Percentiles rank a stretch among this genome's conserved stretches.
phyloP scores from a whole-genome alignment of 1,284 basidiomycete genomes.

The Fomitiporia mediterranea region DNA sequence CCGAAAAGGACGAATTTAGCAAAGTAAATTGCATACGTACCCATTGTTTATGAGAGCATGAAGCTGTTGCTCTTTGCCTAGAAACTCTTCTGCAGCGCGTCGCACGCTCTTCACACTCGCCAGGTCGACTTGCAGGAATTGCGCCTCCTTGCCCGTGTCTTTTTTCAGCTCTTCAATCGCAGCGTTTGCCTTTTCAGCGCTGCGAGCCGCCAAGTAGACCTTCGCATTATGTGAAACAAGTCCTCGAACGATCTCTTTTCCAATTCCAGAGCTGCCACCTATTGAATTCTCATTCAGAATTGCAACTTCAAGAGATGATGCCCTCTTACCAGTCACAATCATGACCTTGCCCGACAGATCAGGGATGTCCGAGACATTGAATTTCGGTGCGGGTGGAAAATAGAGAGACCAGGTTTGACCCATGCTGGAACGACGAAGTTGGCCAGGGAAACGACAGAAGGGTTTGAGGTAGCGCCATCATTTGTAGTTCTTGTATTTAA shows the following conservation, averaged over 20 bases:
- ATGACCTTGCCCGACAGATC: no score
- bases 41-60: conserved; percentile 30
- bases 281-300: no score
- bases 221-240: conserved; percentile 16
- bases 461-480: no score
- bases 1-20: no score
- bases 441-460: no score
- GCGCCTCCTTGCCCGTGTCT: conserved; percentile 33
- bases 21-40: conserved; percentile 28
- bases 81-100: conserved; percentile 35
- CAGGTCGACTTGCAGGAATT: conserved; percentile 48
- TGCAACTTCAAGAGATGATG: no score
- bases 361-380: no score
- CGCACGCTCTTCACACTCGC: conserved; percentile 40
- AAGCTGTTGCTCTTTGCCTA: conserved; percentile 16
- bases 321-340: no score
- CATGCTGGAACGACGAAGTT: no score
- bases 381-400: no score
- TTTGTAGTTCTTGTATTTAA: no score
- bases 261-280: conserved; percentile 35
- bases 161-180: conserved; percentile 30
- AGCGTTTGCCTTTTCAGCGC: conserved; percentile 6
- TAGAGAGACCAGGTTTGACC: no score
- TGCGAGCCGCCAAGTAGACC: conserved; percentile 18
- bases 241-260: conserved; percentile 29